Evolutionary conservation across 805 yeast species (phyloP), one percentile per base, ranked within the genome.

Genomic region (Candida caryicola): DNA sequence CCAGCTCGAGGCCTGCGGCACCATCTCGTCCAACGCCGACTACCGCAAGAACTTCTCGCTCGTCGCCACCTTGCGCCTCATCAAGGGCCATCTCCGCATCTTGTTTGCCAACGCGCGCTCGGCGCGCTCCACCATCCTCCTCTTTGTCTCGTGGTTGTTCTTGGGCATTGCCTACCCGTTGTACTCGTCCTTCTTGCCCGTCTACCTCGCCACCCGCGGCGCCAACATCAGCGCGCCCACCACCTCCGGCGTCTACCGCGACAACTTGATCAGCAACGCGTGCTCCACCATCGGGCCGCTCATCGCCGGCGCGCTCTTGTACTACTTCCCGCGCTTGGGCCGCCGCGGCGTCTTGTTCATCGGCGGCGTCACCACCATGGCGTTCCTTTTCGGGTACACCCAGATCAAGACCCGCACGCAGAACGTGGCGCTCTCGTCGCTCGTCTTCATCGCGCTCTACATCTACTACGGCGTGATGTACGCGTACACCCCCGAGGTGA

Each of bases 81-180:
- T 35, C 12, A 5, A 7, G 23, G 34, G 33, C 23, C 47, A 47
- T 35, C 7, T 40, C n/a, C 39, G 34, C 27, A 35, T 41, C 36
- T 36, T 47, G 33, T 47, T 47, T 33, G 37, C 45, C n/a, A 39
- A 31, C 13, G 37, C 30, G 27, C 43, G 31, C 15, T 14, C 36
- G 1, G 26, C 42, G 4, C 26, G 44, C 4, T 37, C 42, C 8
- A 40, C 49, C 23, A 12, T 37, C 9, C 38, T 47, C 30, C 29
- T 47, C n/a, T 36, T 40, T 10, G 10, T 41, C 5, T 47, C 51
- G 18, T 47, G 51, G 51, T 35, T 43, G n/a, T 58, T 76, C 29
- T 66, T 78, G 43, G 83, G 84, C 30, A 60, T 77, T 30, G 68
- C 81, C 6, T 79, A 76, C 52, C 77, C 81, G 3, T 59, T 76